phyloP scores from a whole-genome alignment of 2,329 filamentous ascomycete species.

The Aspergillus sojae region DNA sequence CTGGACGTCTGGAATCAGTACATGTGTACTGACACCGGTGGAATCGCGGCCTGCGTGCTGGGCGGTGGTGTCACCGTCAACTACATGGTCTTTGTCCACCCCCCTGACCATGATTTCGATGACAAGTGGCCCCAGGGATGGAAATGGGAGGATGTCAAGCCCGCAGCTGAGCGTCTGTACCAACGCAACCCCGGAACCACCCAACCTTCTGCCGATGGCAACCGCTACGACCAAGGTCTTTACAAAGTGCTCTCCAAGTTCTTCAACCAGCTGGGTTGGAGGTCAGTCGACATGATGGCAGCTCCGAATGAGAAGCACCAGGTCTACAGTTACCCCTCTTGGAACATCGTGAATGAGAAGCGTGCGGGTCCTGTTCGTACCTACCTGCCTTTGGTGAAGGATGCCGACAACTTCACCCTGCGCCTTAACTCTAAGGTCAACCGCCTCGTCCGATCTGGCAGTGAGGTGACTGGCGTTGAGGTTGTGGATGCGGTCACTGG shows the following conservation, averaged over 20 bases:
- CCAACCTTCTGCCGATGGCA: constrained; percentile 65
- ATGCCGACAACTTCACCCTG: constrained; percentile 66
- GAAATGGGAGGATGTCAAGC: constrained; percentile 64
- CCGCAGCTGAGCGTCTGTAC: constrained; percentile 65
- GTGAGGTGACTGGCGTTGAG: constrained; percentile 58
- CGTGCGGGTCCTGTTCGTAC: constrained; percentile 70
- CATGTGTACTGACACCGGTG: constrained; percentile 25
- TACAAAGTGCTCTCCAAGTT: constrained; percentile 64
- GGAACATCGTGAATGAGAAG: constrained; percentile 67
- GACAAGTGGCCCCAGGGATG: constrained; percentile 71
- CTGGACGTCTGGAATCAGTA: constrained; percentile 25
- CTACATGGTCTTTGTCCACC: constrained; percentile 34
- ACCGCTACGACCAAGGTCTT: constrained; percentile 66
- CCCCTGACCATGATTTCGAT: constrained; percentile 69
- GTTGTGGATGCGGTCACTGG: constrained; percentile 21
- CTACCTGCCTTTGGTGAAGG: constrained; percentile 65
- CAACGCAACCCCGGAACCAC: constrained; percentile 70
- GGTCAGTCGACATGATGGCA: constrained; percentile 60
- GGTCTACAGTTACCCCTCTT: constrained; percentile 64
- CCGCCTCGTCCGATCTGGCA: constrained; percentile 63
- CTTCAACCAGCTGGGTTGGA: constrained; percentile 63
- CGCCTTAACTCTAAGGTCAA: constrained; percentile 68
- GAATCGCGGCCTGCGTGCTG: constrained; percentile 29
- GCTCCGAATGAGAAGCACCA: constrained; percentile 65
- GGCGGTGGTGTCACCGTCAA: constrained; percentile 33